Evolutionary conservation across 768 basidiomycete genomes (phyloP), one percentile per base, ranked within the genome.

Genomic region (Naganishia friedmannii): DNA sequence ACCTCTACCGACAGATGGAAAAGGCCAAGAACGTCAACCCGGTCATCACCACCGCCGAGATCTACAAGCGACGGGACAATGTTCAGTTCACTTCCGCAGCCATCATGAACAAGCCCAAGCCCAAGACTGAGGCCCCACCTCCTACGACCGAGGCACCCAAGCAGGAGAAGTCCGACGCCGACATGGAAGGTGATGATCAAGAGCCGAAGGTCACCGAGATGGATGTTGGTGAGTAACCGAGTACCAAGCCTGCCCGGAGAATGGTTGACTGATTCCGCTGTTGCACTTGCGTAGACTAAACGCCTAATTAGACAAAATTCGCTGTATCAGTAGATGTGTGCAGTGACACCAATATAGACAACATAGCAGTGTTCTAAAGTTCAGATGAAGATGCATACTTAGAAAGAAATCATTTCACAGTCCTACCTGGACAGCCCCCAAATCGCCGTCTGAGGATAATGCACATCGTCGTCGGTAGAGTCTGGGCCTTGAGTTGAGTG

Each of bases 61-160:
- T 96, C 73, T 79, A 83, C 82, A 93, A 94, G 90, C 91, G 89
- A 86, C 85, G 88, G 76, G 95, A 99, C 73, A 96, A 98, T 81
- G 82, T 94, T 70, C 87, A 91, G 73, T 96, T 91, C 84, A 90
- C 91, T 76, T 89, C 90, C 57, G 87, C 88, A 31, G 92, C 92
- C 34, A 95, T 97, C 82, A 84, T 99, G 80, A 91, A 90, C 73
- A 89, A 86, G 85, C 90, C 90, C 60, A 96, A 90, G 86, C 87
- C 89, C 9, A 83, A 85, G 71, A 87, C 70, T 34, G 72, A 89
- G 77, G 48, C 37, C 32, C 68, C 54, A 83, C 74, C 51, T 53
- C 70, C 56, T 66, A 73, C 70, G 28, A 68, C 69, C 28, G 75
- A 76, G 74, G 74, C 74, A 23, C 77, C 77, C 66, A 77, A 80